A percentile compares a stretch with the other conserved stretches of the same genome.
These are phyloP conservation scores for Pseudocercospora crystallina DNA, from an alignment of 2,329 filamentous ascomycete species.

Conservation along the genomic window DNA sequence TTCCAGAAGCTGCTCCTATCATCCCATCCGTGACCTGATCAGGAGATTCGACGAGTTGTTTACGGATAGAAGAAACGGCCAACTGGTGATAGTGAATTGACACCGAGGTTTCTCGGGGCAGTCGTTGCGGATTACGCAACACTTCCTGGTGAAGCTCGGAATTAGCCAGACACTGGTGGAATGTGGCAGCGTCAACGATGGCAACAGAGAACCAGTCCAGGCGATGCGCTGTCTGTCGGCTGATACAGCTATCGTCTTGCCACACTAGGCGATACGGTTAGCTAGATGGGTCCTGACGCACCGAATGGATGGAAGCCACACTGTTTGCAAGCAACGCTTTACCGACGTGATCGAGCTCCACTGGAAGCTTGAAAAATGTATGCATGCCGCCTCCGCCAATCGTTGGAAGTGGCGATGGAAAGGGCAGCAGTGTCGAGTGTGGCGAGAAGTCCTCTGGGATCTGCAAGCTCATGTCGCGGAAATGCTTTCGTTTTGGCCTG, in stretches of 20 bases:
- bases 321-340: too few relatives aligned
- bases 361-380: conserved; percentile 8
- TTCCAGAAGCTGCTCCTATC: conserved; percentile 1
- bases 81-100: conserved; percentile 6
- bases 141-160: conserved; percentile 9
- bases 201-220: conserved; percentile 5
- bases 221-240: conserved; percentile 1
- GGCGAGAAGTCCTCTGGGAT: background rate
- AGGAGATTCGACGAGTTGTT: background rate
- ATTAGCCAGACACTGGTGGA: conserved; percentile 8
- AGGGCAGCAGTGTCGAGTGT: background rate
- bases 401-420: background rate
- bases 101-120: background rate
- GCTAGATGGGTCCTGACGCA: too few relatives aligned
- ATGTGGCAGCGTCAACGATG: conserved; percentile 4
- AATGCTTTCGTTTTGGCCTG: conserved; percentile 7
- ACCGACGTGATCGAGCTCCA: too few relatives aligned
- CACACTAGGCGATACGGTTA: too few relatives aligned
- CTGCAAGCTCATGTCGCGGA: background rate
- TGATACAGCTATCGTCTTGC: background rate
- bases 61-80: background rate
- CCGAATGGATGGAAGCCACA: too few relatives aligned
- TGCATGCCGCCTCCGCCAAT: conserved; percentile 6
- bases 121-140: background rate
- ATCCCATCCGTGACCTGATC: background rate